These are phyloP conservation scores for Terfezia boudieri DNA, from an alignment of 495 filamentous ascomycete genomes.

Conservation along the genomic window DNA sequence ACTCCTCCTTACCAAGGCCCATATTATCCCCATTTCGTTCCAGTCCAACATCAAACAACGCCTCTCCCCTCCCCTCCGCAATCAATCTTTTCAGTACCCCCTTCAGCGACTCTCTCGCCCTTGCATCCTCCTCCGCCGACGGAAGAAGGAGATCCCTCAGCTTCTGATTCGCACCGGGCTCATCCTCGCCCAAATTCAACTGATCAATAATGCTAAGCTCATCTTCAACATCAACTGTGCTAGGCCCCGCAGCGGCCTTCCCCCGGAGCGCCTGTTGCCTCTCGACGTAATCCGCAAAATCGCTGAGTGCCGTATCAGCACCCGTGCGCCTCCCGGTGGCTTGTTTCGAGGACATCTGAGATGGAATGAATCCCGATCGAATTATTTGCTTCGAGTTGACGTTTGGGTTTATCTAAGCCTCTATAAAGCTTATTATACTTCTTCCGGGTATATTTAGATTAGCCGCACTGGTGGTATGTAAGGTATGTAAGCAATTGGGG, in stretches of 20 bases:
- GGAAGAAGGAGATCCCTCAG: conserved; percentile 60
- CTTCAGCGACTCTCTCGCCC: conserved; percentile 38
- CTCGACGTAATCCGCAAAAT: conserved; percentile 95
- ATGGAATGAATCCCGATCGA: neutral
- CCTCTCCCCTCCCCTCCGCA: conserved; percentile 72
- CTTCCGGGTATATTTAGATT: too few species aligned
- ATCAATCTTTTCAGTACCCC: conserved; percentile 27
- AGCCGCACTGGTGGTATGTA: too few species aligned
- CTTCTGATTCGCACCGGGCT: conserved; percentile 32
- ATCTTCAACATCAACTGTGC: conserved; percentile 46
- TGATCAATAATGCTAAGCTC: conserved; percentile 86
- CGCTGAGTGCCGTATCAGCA: conserved; percentile 33
- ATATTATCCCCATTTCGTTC: conserved; percentile 89
- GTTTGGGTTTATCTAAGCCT: neutral
- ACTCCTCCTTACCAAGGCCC: conserved; percentile 55
- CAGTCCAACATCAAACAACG: conserved; percentile 74
- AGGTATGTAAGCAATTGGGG: too few species aligned
- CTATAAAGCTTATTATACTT: neutral
- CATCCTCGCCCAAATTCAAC: conserved; percentile 53
- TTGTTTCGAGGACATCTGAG: neutral
- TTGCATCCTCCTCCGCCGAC: conserved; percentile 33
- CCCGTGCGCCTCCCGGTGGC: neutral
- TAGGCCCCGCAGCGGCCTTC: conserved; percentile 21
- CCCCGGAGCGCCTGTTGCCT: conserved; percentile 57
- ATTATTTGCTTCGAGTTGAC: neutral